Percentiles rank a stretch among this genome's conserved stretches.
phyloP scores from a whole-genome alignment of 106 monocot species.

The Phalaenopsis aphrodite region DNA sequence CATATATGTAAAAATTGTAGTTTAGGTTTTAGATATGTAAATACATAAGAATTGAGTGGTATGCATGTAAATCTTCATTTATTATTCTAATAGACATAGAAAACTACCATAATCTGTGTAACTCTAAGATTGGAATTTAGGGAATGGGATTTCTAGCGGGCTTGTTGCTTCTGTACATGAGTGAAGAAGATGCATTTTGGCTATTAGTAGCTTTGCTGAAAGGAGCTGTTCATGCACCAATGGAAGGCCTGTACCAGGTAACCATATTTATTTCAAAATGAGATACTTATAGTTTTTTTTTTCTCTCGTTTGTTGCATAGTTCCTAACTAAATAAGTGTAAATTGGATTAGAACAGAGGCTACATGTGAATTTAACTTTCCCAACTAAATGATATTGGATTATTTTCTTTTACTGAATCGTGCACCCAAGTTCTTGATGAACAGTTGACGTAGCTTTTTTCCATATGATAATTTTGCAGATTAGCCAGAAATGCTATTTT shows the following conservation, averaged over 20 bases:
- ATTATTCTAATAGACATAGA: neutral
- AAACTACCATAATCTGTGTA: conserved; percentile 1
- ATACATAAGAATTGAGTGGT: too few species aligned
- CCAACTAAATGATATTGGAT: too few species aligned
- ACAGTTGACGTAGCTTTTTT: too few species aligned
- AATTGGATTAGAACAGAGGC: too few species aligned
- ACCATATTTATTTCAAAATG: neutral
- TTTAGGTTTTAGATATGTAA: too few species aligned
- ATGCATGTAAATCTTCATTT: neutral
- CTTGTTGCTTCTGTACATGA: conserved; percentile 92
- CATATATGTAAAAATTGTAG: too few species aligned
- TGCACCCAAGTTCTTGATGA: too few species aligned
- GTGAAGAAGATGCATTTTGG: conserved; percentile 99
- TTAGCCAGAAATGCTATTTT: too few species aligned
- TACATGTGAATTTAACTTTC: too few species aligned
- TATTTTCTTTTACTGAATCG: too few species aligned
- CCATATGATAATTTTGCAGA: too few species aligned
- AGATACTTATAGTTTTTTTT: neutral
- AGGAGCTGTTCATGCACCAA: conserved; percentile 96
- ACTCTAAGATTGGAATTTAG: conserved; percentile 31
- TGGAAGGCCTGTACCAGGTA: conserved; percentile 97
- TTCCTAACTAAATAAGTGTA: neutral
- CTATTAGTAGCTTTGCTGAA: conserved; percentile 95
- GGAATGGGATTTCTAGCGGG: conserved; percentile 98
- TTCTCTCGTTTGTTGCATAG: conserved; percentile 3